Evolutionary conservation across 2,329 filamentous ascomycete species (phyloP), one percentile per base, ranked within the genome.

Genomic region (Curvularia spicifera): DNA sequence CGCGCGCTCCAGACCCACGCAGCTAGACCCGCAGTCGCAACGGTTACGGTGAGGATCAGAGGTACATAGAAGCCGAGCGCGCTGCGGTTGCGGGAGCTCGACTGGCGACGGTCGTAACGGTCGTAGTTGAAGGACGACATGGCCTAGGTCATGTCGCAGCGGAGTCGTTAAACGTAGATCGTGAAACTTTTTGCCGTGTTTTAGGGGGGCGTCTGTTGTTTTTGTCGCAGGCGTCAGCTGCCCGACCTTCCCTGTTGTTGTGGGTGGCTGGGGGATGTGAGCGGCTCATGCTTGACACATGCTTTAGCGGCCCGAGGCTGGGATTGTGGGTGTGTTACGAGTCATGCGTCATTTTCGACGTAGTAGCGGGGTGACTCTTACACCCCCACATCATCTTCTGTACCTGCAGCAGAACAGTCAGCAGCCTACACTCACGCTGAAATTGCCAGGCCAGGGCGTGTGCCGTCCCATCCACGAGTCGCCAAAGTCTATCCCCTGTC

Each of bases 1-100:
- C 91, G 89, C 79, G 96, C 93, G 76, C 90, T 96, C 93, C 93
- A 97, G 60, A 93, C 87, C 94, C 94, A 98, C 56, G 92, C 92
- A 51, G 89, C 93, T 47, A 96, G 80, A 33, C 93, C 93, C 54
- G 91, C 88, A 22, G 93, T 92, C 60, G 94, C 94, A 67, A 96
- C 87, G 46, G 92, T 93, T 57, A 96, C 87, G 49, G 93, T 97
- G 64, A 97, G 79, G 65, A 88, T 89, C 56, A 98, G 84, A 62
- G 94, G 94, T 59, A 97, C 86, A 91, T 93, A 97, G 80, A 96
- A 94, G 72, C 89, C 86, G 79, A 91, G 86, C 66, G 87, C 76
- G 77, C 70, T 78, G 82, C 79, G 85, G 75, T 75, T 78, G 83
- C 81, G 84, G 76, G 84, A 82, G 69, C 42, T 50, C 26, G 86